These are phyloP conservation scores for Penicillium coffeae DNA, from an alignment of 495 filamentous ascomycete species.

Conservation along the genomic window DNA sequence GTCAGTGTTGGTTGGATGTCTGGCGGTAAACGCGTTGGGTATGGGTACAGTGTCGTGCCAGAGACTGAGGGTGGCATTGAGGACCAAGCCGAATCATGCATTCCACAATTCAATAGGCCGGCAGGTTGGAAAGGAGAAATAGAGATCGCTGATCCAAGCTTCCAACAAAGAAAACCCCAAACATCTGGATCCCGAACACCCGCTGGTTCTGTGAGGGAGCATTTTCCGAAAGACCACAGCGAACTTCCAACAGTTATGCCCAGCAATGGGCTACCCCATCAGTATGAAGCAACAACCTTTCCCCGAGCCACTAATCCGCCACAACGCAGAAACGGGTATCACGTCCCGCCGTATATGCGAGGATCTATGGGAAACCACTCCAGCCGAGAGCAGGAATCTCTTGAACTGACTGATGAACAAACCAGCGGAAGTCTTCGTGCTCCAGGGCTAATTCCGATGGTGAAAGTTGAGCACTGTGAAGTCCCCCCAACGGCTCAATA, in stretches of 20 bases:
- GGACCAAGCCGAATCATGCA: background rate
- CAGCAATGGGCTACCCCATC: background rate
- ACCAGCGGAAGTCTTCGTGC: conserved; percentile 1
- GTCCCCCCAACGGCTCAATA: conserved; percentile 6
- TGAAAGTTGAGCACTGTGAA: conserved; percentile 7
- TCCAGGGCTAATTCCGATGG: conserved; percentile 4
- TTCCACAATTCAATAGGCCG: background rate
- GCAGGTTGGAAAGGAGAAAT: background rate
- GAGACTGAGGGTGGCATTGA: conserved; percentile 13
- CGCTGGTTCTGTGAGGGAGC: background rate
- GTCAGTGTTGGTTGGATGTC: conserved; percentile 48
- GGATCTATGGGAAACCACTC: conserved; percentile 1
- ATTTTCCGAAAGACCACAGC: background rate
- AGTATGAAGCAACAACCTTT: background rate
- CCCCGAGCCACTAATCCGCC: background rate
- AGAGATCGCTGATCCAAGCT: background rate
- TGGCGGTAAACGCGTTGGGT: conserved; percentile 39
- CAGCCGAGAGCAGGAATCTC: conserved; percentile 2
- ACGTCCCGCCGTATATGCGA: conserved; percentile 5
- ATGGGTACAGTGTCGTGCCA: conserved; percentile 38
- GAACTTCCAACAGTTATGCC: background rate
- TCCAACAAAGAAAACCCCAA: background rate
- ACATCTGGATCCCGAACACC: background rate
- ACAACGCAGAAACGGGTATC: background rate
- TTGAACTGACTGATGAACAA: background rate